Conservation (phyloP, 768 basidiomycete genomes). For the Lentinula detonsa region DNA sequence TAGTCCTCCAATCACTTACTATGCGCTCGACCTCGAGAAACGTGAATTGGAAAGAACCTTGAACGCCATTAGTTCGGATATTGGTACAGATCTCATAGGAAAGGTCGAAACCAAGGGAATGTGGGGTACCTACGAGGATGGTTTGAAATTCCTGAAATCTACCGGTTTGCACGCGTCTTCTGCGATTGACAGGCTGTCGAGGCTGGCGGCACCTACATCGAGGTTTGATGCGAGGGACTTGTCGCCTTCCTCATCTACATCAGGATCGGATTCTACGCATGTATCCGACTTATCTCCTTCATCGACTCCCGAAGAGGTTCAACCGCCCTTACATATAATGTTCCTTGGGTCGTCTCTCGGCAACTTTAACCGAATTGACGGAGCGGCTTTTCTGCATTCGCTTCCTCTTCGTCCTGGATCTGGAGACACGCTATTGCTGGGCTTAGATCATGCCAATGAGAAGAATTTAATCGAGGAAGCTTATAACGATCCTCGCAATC, state of each 20-base stretch:
- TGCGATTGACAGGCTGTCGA: conserved; percentile 8
- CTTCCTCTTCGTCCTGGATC: conserved; percentile 70
- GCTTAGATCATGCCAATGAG: conserved; percentile 83
- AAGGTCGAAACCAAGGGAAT: conserved; percentile 81
- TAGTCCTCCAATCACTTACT: conserved; percentile 65
- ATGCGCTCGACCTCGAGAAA: conserved; percentile 90
- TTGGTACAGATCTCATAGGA: conserved; percentile 56
- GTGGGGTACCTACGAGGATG: conserved; percentile 89
- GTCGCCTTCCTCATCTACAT: conserved; percentile 32
- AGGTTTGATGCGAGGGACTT: conserved; percentile 18
- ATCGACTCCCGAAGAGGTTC: conserved; percentile 40
- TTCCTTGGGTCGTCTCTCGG: conserved; percentile 92
- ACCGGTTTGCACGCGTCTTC: conserved; percentile 43
- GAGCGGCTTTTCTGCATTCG: conserved; percentile 65
- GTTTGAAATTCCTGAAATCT: conserved; percentile 70
- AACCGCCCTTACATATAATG: conserved; percentile 69
- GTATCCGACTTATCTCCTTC: conserved; percentile 22
- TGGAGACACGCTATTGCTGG: conserved; percentile 82
- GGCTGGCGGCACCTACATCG: conserved; percentile 5
- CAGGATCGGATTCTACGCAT: conserved; percentile 14
- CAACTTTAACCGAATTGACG: conserved; percentile 74
- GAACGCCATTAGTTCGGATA: conserved; percentile 54
- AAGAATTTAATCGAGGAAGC: conserved; percentile 70
- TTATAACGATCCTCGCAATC: conserved; percentile 77
- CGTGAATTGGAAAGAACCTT: conserved; percentile 82